Evolutionary conservation across 2,329 filamentous ascomycete genomes (phyloP), one percentile per base, ranked within the genome.

Genomic region (Colletotrichum lindemuthianum): DNA sequence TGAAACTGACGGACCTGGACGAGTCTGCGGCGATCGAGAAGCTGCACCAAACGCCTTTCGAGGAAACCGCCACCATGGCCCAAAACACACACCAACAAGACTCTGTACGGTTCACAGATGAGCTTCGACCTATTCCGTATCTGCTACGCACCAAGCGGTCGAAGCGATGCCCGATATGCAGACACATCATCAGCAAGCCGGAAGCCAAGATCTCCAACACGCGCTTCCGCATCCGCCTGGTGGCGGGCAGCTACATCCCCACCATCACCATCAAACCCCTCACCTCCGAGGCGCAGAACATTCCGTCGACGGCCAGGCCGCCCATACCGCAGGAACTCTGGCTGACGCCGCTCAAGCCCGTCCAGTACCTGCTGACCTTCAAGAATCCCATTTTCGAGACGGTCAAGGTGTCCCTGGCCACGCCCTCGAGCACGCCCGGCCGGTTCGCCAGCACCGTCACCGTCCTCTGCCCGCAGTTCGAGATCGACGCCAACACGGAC

Each of bases 351-450:
- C 79, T 90, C 7, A 82, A 82, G 49, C 86, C 86, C 2, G 82
- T 88, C 24, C 94, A 97, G 74, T 96, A 93, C 76, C 84, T 98
- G 44, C 84, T 99, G 45, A 97, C 94, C 0, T 88, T 99, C 71
- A 92, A 90, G 73, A 99, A 99, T 73, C 94, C 96, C 32, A 89
- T 98, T 68, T 99, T 97, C 77, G 96, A 99, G 70, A 86, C 88
- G 24, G 90, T 99, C 69, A 91, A 90, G 64, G 90, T 99, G 61
- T 95, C 91, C 0, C 86, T 99, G 8, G 95, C 93, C 5, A 96
- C 94, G 0, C 93, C 95, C 0, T 86, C 90, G 32, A 85, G 85
- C 9, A 96, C 92, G 0, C 92, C 93, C 0, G 93, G 93, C 4
- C 85, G 88, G 8, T 91, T 94, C 71, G 84, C 86, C 1, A 91